Evolutionary conservation across 73 alveolate genomes (phyloP).

Genomic region (Uronychia setigera): DNA sequence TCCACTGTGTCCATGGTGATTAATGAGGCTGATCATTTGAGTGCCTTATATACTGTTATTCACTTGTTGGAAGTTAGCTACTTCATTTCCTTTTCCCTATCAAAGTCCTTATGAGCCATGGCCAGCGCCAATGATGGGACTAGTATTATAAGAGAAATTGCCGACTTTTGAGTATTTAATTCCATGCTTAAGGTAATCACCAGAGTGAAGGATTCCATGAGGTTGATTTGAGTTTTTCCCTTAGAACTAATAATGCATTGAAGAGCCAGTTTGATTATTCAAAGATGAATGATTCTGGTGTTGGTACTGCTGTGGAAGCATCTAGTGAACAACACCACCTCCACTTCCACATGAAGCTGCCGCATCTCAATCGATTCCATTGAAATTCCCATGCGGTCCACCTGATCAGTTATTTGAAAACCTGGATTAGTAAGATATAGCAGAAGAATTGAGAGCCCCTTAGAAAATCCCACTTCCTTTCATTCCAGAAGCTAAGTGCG

Average conservation of each 20-base stretch:
- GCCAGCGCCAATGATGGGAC: neutral
- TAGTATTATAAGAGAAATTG: neutral
- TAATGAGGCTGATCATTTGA: too few relatives aligned
- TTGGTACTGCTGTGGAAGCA: too few relatives aligned
- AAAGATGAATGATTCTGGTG: neutral
- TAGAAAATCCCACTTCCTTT: neutral
- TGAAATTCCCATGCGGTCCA: too few relatives aligned
- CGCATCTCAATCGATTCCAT: too few relatives aligned
- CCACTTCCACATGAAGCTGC: too few relatives aligned
- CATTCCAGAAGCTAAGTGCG: neutral
- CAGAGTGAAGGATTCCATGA: neutral
- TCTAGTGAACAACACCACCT: too few relatives aligned
- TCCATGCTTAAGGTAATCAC: neutral
- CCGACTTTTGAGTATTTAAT: neutral
- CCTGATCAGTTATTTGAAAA: too few relatives aligned
- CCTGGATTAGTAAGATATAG: neutral
- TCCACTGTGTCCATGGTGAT: too few relatives aligned
- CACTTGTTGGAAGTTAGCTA: neutral
- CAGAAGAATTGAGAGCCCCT: neutral
- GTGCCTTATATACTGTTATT: too few relatives aligned
- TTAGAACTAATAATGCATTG: neutral
- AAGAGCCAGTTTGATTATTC: neutral
- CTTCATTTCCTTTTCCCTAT: neutral
- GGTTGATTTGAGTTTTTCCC: neutral
- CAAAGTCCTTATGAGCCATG: neutral